A percentile compares a stretch with the other conserved stretches of the same genome.
Conservation (phyloP, 257 asterid genomes). For the Verbascum thapsus region DNA sequence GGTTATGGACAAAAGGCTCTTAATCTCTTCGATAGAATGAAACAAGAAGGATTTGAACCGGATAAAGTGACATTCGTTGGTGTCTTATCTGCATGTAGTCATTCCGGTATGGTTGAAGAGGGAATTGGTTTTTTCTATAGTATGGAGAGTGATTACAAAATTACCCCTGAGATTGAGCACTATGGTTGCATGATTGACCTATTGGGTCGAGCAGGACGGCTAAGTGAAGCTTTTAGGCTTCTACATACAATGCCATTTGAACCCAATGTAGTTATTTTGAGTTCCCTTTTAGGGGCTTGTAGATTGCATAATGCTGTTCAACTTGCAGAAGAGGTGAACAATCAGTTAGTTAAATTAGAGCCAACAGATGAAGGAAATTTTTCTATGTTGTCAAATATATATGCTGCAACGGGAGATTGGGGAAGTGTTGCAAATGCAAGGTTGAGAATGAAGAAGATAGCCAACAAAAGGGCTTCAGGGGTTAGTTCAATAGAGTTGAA, state of each 20-base stretch:
- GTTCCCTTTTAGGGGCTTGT: slow-evolving; percentile 79
- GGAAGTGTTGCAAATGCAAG: slow-evolving; percentile 56
- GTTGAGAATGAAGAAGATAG: slow-evolving; percentile 49
- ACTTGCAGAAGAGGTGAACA: slow-evolving; percentile 52
- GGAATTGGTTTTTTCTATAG: slow-evolving; percentile 55
- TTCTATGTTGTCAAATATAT: slow-evolving; percentile 54
- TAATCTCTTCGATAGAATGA: slow-evolving; percentile 57
- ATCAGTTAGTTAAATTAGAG: slow-evolving; percentile 48
- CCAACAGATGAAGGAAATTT: slow-evolving; percentile 47
- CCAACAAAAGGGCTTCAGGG: slow-evolving; percentile 49
- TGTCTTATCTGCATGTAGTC: slow-evolving; percentile 71
- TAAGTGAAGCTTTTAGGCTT: slow-evolving; percentile 66
- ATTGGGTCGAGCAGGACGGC: slow-evolving; percentile 76
- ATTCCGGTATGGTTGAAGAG: slow-evolving; percentile 60
- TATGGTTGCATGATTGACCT: slow-evolving; percentile 83
- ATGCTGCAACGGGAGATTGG: slow-evolving; percentile 75
- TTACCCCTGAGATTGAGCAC: slow-evolving; percentile 66
- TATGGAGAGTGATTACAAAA: slow-evolving; percentile 59
- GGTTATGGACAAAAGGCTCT: slow-evolving; percentile 71
- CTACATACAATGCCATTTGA: slow-evolving; percentile 70
- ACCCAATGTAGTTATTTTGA: slow-evolving; percentile 72
- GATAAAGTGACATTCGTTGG: slow-evolving; percentile 72
- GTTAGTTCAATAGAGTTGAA: slow-evolving; percentile 55
- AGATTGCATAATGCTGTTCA: slow-evolving; percentile 56
- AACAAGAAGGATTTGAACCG: slow-evolving; percentile 55